Evolutionary conservation across 257 asterid genomes (phyloP).

Genomic region (Gentiana dahurica): DNA sequence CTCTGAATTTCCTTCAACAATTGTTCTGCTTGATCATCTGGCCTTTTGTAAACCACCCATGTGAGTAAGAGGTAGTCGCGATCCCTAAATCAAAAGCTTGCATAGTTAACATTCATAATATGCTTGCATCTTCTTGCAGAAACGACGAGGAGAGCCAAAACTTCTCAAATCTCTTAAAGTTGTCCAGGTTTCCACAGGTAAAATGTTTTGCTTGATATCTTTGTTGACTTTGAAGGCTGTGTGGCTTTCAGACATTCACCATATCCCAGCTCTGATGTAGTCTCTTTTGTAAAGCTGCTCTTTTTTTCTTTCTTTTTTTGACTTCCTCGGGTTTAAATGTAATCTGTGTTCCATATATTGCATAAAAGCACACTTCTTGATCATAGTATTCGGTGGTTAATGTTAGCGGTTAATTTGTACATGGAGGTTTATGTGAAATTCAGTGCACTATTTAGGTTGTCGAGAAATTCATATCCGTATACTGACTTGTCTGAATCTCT

Average conservation of each 20-base stretch:
- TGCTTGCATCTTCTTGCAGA: slow-evolving; percentile 25
- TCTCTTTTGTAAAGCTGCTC: neutral
- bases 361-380: too few relatives aligned
- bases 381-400: neutral
- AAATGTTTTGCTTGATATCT: slow-evolving; percentile 3
- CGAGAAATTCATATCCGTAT: slow-evolving; percentile 51
- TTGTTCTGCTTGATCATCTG: slow-evolving; percentile 66
- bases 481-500: slow-evolving; percentile 44
- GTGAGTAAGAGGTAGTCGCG: slow-evolving; percentile 31
- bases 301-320: neutral
- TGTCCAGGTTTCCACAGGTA: slow-evolving; percentile 65
- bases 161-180: slow-evolving; percentile 42
- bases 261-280: neutral
- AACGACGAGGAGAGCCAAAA: slow-evolving; percentile 36
- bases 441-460: slow-evolving; percentile 71
- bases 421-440: slow-evolving; percentile 61
- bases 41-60: slow-evolving; percentile 79
- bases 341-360: neutral
- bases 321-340: neutral
- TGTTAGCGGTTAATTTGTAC: neutral
- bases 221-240: neutral
- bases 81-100: neutral
- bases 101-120: slow-evolving; percentile 4
- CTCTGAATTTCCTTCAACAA: slow-evolving; percentile 63
- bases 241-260: neutral